These are phyloP conservation scores for Pterocarpus macrocarpus DNA, from an alignment of 306 rosid genomes.

Conservation along the genomic window DNA sequence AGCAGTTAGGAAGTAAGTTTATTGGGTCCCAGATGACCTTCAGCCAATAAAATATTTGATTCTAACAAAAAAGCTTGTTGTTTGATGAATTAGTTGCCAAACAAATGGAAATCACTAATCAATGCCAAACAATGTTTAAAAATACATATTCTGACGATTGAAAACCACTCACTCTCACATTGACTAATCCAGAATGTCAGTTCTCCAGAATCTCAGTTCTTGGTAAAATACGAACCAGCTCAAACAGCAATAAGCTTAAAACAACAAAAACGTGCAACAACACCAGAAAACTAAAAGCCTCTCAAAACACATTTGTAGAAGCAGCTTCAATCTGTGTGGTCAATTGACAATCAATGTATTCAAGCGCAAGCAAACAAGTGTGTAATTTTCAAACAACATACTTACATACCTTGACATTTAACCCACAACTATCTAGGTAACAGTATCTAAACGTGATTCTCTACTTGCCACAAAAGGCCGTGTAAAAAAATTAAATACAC, in stretches of 20 bases:
- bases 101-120: not conserved
- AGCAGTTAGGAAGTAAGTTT: not conserved
- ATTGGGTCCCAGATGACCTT: slow-evolving; percentile 7
- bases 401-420: slow-evolving; percentile 17
- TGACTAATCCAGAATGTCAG: slow-evolving; percentile 1
- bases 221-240: not conserved
- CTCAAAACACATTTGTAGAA: slow-evolving; percentile 27
- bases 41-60: slow-evolving; percentile 11
- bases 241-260: slow-evolving; percentile 26
- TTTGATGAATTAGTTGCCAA: slow-evolving; percentile 17
- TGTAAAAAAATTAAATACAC: not conserved
- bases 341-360: slow-evolving; percentile 24
- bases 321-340: slow-evolving; percentile 26
- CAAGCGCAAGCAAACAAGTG: slow-evolving; percentile 19
- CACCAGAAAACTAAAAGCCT: slow-evolving; percentile 10
- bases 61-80: not conserved
- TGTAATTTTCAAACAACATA: slow-evolving; percentile 3
- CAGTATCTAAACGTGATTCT: slow-evolving; percentile 25
- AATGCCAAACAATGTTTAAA: slow-evolving; percentile 12
- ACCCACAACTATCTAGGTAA: not conserved
- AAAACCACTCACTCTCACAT: slow-evolving; percentile 19
- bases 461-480: slow-evolving; percentile 64
- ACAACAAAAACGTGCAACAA: slow-evolving; percentile 30
- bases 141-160: not conserved
- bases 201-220: slow-evolving; percentile 19